Conservation (phyloP, 129 eudicot genomes). For the Saposhnikovia divaricata region DNA sequence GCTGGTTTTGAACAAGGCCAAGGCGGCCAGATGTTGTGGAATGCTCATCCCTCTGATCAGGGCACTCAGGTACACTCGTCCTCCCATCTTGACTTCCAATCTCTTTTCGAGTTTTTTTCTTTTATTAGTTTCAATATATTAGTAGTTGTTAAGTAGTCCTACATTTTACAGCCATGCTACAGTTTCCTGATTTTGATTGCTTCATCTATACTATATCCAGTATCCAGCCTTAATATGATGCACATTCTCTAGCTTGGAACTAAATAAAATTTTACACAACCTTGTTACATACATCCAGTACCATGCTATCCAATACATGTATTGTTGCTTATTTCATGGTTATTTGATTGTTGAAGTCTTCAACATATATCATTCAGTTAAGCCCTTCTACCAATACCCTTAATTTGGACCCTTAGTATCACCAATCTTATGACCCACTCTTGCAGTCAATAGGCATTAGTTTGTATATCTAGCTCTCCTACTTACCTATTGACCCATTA, state of each 20-base stretch:
- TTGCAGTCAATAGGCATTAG: background rate
- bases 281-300: background rate
- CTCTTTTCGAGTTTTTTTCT: background rate
- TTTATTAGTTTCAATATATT: too few species aligned
- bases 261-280: background rate
- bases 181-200: background rate
- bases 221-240: background rate
- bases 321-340: background rate
- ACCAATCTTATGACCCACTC: background rate
- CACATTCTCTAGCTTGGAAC: background rate
- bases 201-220: background rate
- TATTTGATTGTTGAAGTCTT: background rate
- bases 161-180: background rate
- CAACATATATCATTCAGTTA: background rate
- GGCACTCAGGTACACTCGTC: slow-evolving; percentile 37
- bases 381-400: background rate
- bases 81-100: background rate
- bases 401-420: background rate
- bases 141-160: background rate
- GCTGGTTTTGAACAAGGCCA: background rate
- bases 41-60: slow-evolving; percentile 27
- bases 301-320: background rate
- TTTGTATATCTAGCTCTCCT: background rate
- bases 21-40: slow-evolving; percentile 30
- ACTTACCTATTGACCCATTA: background rate